These are phyloP conservation scores for Erysimum cheiranthoides DNA, from an alignment of 345 rosid species.

Conservation along the genomic window DNA sequence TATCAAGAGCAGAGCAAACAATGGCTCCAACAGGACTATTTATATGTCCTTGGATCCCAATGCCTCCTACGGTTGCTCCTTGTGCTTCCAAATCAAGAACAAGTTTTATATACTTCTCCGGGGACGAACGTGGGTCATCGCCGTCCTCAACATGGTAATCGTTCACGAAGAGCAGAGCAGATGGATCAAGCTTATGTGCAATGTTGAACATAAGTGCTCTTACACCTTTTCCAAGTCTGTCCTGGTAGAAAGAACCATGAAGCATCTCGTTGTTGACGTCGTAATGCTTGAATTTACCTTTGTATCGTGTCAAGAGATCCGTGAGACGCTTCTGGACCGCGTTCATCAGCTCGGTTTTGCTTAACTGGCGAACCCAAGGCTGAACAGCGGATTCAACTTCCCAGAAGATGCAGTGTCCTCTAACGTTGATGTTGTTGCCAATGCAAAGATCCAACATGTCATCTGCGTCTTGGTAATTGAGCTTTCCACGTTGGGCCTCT, in stretches of 20 bases:
- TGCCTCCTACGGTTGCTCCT: slow-evolving; percentile 63
- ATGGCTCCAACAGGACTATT: slow-evolving; percentile 57
- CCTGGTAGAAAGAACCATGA: slow-evolving; percentile 80
- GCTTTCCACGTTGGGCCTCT: slow-evolving; percentile 75
- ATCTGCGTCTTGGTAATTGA: slow-evolving; percentile 84
- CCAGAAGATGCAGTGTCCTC: slow-evolving; percentile 68
- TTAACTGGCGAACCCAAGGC: slow-evolving; percentile 55
- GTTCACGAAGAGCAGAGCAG: slow-evolving; percentile 76
- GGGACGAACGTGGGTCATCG: slow-evolving; percentile 65
- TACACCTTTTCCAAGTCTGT: slow-evolving; percentile 64
- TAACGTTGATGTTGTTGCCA: slow-evolving; percentile 58
- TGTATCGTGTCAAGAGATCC: slow-evolving; percentile 55
- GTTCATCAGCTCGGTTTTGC: slow-evolving; percentile 44
- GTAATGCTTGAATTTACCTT: slow-evolving; percentile 82
- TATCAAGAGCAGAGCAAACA: slow-evolving; percentile 65
- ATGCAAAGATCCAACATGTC: slow-evolving; percentile 77
- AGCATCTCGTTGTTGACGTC: slow-evolving; percentile 69
- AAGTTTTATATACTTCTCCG: slow-evolving; percentile 69
- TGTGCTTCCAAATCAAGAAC: slow-evolving; percentile 72
- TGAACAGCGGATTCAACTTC: slow-evolving; percentile 57
- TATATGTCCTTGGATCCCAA: slow-evolving; percentile 64
- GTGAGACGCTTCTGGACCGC: slow-evolving; percentile 55
- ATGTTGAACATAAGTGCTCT: slow-evolving; percentile 75
- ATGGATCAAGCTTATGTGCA: slow-evolving; percentile 72
- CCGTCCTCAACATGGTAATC: slow-evolving; percentile 93